phyloP scores from a whole-genome alignment of 495 filamentous ascomycete species.

The Hypoxylon crocopeplum region DNA sequence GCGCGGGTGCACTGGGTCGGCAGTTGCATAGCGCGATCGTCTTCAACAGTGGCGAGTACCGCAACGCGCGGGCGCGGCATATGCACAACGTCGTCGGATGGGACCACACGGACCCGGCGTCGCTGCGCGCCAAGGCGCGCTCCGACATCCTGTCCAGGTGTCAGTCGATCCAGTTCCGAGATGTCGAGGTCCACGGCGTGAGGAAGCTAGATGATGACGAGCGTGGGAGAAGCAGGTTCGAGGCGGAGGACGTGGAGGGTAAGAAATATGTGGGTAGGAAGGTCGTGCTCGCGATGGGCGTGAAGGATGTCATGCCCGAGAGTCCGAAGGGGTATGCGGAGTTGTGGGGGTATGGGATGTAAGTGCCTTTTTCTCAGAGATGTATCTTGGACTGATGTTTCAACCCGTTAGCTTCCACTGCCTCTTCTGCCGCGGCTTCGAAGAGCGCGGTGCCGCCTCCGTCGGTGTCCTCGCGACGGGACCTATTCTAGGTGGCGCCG shows the following conservation, averaged over 20 bases:
- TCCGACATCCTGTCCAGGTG: conserved; percentile 42
- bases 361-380: conserved; percentile 23
- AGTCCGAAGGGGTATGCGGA: conserved; percentile 47
- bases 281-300: conserved; percentile 57
- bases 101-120: conserved; percentile 53
- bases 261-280: conserved; percentile 51
- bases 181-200: conserved; percentile 44
- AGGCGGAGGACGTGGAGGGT: conserved; percentile 42
- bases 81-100: conserved; percentile 62
- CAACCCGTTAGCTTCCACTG: conserved; percentile 46
- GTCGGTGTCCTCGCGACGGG: conserved; percentile 39
- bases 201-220: conserved; percentile 30
- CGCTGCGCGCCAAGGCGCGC: conserved; percentile 47
- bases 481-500: too few species aligned
- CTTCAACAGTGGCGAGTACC: conserved; percentile 58
- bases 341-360: conserved; percentile 53
- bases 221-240: conserved; percentile 33
- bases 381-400: too few species aligned
- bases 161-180: too few species aligned
- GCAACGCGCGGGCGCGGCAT: conserved; percentile 51
- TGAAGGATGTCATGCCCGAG: conserved; percentile 46
- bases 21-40: conserved; percentile 54
- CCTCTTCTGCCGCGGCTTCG: conserved; percentile 44
- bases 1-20: conserved; percentile 56
- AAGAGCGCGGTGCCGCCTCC: conserved; percentile 35